A percentile compares a stretch with the other conserved stretches of the same genome.
Conservation (phyloP, 805 yeast species). For the Candida orba region DNA sequence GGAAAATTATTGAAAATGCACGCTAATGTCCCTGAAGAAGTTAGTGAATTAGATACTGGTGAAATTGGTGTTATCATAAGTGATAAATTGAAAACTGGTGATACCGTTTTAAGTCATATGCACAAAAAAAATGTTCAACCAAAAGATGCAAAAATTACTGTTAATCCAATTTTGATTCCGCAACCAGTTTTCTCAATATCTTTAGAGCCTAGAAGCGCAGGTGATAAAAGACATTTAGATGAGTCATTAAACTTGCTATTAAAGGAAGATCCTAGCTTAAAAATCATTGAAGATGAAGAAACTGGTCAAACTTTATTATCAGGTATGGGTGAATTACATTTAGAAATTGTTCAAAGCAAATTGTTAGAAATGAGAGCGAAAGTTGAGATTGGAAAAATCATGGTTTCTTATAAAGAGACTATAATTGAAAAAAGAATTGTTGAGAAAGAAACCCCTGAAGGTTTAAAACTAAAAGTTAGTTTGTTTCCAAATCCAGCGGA, state of each 20-base stretch:
- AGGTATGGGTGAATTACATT: constrained; percentile 96
- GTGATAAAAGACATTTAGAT: constrained; percentile 71
- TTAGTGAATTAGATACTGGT: constrained; percentile 57
- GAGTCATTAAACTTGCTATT: constrained; percentile 56
- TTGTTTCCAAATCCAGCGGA: constrained; percentile 28
- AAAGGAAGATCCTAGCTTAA: constrained; percentile 89
- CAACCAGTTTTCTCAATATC: constrained; percentile 89
- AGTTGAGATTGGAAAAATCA: constrained; percentile 73
- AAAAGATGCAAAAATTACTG: constrained; percentile 36
- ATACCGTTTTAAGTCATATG: constrained; percentile 67
- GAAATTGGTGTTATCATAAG: constrained; percentile 72
- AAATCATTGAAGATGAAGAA: constrained; percentile 68
- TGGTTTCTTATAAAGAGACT: constrained; percentile 86
- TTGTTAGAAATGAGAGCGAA: constrained; percentile 78
- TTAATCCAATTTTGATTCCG: constrained; percentile 77
- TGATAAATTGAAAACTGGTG: constrained; percentile 79
- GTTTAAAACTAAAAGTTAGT: constrained; percentile 23
- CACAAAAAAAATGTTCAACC: constrained; percentile 43
- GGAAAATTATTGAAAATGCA: constrained; percentile 75
- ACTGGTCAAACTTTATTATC: constrained; percentile 82
- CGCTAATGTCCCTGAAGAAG: constrained; percentile 79
- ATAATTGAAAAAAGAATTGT: constrained; percentile 18
- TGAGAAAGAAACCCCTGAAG: constrained; percentile 16
- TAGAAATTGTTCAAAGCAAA: constrained; percentile 81
- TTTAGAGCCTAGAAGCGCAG: constrained; percentile 74